Evolutionary conservation across 2,329 filamentous ascomycete genomes (phyloP), one percentile per base, ranked within the genome.

Genomic region (Hirsutella thompsonii): DNA sequence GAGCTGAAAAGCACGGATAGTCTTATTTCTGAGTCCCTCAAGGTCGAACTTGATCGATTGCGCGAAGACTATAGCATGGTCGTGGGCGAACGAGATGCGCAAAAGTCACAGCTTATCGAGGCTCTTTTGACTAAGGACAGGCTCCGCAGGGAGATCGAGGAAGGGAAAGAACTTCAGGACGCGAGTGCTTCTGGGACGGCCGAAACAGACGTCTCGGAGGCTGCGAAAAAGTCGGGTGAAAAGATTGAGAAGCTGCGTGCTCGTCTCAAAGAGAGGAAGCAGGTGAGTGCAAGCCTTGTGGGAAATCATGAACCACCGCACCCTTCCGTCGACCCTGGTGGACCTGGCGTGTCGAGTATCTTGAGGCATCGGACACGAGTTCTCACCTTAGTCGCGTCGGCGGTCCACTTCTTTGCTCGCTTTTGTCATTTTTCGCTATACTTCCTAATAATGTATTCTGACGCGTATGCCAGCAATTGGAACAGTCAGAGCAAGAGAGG

Each of bases 121-220:
- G 70, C 73, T 36, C 63, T 80, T 16, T 63, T 80, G 36, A 68
- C 70, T 46, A 79, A 79, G 54, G 75, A 80, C 45, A 70, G 71
- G 55, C 61, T 78, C 41, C 68, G 71, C 41, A 72, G 73, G 54
- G 66, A 74, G 43, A 58, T 68, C 29, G 71, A 74, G 47, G 64
- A 67, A 38, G 56, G 57, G 41, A 64, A 56, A 41, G 65, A 68
- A 46, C 46, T 66, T 41, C 61, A 65, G 49, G 65, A 64, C 32
- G 48, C 52, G 47, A 48, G 51, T 18, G 54, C 58, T 28, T 56
- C 28, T 49, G 47, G 59, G 46, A 39, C 58, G 51, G 48, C 60
- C 47, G 59, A 65, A 47, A 48, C 52, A 41, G 57, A 58, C 42
- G 47, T 46, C 28, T 53, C 51, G 4, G 63, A 66, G 35, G 54